These are phyloP conservation scores for Dryas drummondii DNA, from an alignment of 306 rosid genomes.

Conservation along the genomic window DNA sequence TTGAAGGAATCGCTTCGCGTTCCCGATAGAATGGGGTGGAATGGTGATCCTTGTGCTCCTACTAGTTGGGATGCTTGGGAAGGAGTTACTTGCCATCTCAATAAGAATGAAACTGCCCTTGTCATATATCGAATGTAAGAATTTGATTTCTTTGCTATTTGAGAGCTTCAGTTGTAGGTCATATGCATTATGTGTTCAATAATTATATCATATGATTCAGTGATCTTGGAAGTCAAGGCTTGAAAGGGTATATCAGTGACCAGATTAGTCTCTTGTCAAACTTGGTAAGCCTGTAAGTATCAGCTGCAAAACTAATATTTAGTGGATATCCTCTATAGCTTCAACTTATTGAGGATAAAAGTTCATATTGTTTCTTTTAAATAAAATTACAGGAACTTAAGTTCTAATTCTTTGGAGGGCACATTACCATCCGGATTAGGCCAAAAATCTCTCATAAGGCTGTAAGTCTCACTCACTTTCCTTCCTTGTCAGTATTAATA, in stretches of 20 bases:
- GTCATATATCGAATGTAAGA: conserved; percentile 85
- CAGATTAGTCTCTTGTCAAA: conserved; percentile 78
- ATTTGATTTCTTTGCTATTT: conserved; percentile 19
- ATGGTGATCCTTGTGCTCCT: conserved; percentile 99
- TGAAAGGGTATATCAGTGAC: conserved; percentile 81
- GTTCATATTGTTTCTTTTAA: conserved; percentile 8
- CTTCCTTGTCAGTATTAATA: conserved; percentile 9
- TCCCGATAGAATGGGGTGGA: conserved; percentile 99
- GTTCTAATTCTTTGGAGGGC: conserved; percentile 74
- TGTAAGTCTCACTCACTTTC: conserved; percentile 57
- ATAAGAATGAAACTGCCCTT: conserved; percentile 53
- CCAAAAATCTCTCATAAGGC: conserved; percentile 57
- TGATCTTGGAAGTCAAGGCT: conserved; percentile 93
- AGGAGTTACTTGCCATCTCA: conserved; percentile 81
- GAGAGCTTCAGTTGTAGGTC: neutral
- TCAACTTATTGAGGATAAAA: neutral
- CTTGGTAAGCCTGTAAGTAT: conserved; percentile 97
- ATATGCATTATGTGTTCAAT: neutral
- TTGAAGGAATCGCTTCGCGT: conserved; percentile 80
- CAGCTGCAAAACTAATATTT: conserved; percentile 27
- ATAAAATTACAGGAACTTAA: conserved; percentile 63
- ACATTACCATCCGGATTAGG: conserved; percentile 65
- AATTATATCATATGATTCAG: conserved; percentile 40
- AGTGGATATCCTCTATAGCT: neutral
- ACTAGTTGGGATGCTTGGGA: conserved; percentile 98